Base-by-base conservation (phyloP, 164 flowering plant species). In the Nymphaea colorata region DNA sequence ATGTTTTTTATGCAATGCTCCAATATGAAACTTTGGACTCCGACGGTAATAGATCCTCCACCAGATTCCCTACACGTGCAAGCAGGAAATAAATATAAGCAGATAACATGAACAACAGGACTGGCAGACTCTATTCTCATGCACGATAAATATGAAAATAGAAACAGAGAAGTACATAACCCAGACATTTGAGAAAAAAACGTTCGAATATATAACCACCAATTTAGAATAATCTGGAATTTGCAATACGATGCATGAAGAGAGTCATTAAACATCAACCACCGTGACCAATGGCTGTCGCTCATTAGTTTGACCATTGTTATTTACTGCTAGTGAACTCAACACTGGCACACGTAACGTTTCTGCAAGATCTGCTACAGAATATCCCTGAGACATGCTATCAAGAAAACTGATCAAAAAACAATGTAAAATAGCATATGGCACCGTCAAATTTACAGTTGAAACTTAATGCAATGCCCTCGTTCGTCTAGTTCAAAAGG, bases 11-110 rank as follows among this genome's bases (percentile, higher is more conserved):
- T 73, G 68, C 91, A 88, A 61, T 80, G 76, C 53, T 79, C 72
- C 89, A 86, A 83, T 67, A 93, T 77, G 70, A 88, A 88, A 5
- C 78, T 74, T 80, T 91, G 97, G 5, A 88, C 90, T 59, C 47
- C 69, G 73, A 77, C 79, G 3, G 93, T 83, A 41, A 91, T 76
- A 25, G 73, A 80, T 15, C 96, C 96, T 59, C 84, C 88, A 44
- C 90, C 94, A 44, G 82, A 84, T 42, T 72, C 81, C 78, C 94
- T 80, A 18, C 16, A 55, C 41, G 3, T 64, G 41, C 17, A 18
- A 41, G 18, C 65, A 3, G n/a, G 0, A 43, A 12, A 59, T 25
- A 57, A 3, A 41, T 3, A 41, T 6, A 65, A 65, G n/a, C 4
- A 43, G 14, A 15, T 64, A 5, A 42, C 2, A 64, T 16, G 16